Conservation (phyloP, 2,329 filamentous ascomycete species). For the Fusarium domesticum region DNA sequence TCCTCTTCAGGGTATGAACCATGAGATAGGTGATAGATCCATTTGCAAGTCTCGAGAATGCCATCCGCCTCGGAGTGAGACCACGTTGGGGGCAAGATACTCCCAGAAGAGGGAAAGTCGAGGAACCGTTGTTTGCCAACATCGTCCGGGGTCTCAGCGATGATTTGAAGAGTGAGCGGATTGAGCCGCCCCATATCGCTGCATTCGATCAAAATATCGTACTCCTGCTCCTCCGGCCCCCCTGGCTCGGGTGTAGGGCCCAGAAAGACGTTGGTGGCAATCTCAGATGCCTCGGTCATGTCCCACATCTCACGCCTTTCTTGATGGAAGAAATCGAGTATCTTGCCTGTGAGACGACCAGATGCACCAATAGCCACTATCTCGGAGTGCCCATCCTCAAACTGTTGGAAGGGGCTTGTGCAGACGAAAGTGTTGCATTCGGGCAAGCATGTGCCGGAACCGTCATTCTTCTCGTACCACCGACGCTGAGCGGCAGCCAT, state of each 20-base stretch:
- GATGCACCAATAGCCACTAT: slow-evolving; percentile 72
- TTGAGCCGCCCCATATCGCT: slow-evolving; percentile 80
- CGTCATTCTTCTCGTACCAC: slow-evolving; percentile 66
- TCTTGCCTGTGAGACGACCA: slow-evolving; percentile 69
- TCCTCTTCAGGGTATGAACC: slow-evolving; percentile 47
- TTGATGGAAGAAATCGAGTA: slow-evolving; percentile 85
- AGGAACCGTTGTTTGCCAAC: slow-evolving; percentile 34
- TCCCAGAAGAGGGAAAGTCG: slow-evolving; percentile 96
- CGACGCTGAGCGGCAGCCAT: slow-evolving; percentile 73
- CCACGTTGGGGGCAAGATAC: slow-evolving; percentile 80
- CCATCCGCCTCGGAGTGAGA: slow-evolving; percentile 79
- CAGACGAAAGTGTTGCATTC: slow-evolving; percentile 83
- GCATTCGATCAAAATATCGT: slow-evolving; percentile 84
- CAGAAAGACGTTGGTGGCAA: slow-evolving; percentile 84
- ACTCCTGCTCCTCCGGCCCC: slow-evolving; percentile 57
- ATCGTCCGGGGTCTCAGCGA: slow-evolving; percentile 55
- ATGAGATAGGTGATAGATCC: slow-evolving; percentile 83
- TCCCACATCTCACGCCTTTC: slow-evolving; percentile 89
- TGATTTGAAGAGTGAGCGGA: slow-evolving; percentile 58
- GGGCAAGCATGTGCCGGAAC: slow-evolving; percentile 52
- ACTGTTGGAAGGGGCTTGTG: slow-evolving; percentile 60
- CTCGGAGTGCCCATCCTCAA: slow-evolving; percentile 67
- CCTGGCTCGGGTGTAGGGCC: slow-evolving; percentile 77
- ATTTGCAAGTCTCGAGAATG: slow-evolving; percentile 81
- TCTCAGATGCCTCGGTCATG: slow-evolving; percentile 88